Evolutionary conservation across 2,329 filamentous ascomycete species (phyloP), one percentile per base, ranked within the genome.

Genomic region (Dactylellina cionopaga): DNA sequence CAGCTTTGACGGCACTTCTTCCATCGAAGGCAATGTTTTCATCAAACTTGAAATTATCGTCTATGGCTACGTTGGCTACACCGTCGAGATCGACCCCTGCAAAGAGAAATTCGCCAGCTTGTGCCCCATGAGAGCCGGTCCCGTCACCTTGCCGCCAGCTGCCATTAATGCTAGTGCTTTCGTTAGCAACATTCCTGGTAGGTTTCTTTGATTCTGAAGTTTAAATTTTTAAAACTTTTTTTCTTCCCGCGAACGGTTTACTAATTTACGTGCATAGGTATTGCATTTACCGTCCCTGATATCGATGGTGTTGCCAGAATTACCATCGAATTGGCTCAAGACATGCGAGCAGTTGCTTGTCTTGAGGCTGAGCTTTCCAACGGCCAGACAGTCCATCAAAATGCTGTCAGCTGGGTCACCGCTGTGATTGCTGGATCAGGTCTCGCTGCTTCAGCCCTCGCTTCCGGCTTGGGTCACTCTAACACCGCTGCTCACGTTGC

Each of bases 401-500:
- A 92, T 74, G 92, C 89, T 71, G 92, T 97, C 39, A 92, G 92
- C 77, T 97, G 93, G 93, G 85, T 88, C 35, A 92, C 93, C 24
- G 94, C 94, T 66, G 85, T 96, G 76, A 92, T 97, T 77, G 92
- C 92, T 75, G 92, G 92, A 72, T 82, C 96, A 46, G 92, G 91
- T 76, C 84, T 97, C 47, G 84, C 92, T 51, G 90, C 92, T 6
- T 96, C 94, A 43, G 94, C 92, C 74, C 86, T 97, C 75, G 91
- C 94, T 27, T 96, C 92, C 25, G 92, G 92, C 29, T 84, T 97
- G 3, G 94, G 94, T 9, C 92, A 97, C 81, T 92, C 92, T 52
- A 97, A 97, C 80, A 94, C 94, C 3, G 93, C 94, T 47, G 92
- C 94, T 54, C 94, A 98, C 81, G 91, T 98, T 75, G 94, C 94